Conservation (phyloP, 331 rosid genomes). For the Erythrophleum ivorense region DNA sequence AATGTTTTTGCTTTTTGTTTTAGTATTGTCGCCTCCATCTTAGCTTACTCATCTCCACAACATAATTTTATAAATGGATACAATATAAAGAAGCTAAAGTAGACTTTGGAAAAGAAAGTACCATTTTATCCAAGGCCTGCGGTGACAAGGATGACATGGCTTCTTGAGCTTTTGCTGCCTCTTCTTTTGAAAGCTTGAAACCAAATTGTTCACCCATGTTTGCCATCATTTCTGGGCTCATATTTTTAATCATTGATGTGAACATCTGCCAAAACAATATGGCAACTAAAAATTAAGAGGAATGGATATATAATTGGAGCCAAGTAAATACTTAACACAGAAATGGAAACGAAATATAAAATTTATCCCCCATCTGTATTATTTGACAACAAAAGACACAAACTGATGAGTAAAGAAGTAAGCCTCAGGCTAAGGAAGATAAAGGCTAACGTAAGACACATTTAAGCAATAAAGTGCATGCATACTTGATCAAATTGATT, state of each 20-base stretch:
- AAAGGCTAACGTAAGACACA: constrained; percentile 8
- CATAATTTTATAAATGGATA: constrained; percentile 9
- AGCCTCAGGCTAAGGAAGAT: constrained; percentile 17
- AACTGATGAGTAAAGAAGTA: constrained; percentile 17
- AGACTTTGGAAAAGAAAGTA: constrained; percentile 41
- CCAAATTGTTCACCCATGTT: constrained; percentile 97
- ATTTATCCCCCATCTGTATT: neutral
- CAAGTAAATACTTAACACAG: constrained; percentile 14
- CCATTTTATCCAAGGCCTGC: constrained; percentile 90
- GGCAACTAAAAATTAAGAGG: constrained; percentile 26
- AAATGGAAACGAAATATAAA: constrained; percentile 11
- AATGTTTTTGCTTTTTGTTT: neutral
- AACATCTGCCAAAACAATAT: constrained; percentile 73
- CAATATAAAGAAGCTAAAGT: constrained; percentile 2
- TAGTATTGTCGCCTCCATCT: constrained; percentile 15
- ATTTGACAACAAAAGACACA: constrained; percentile 23
- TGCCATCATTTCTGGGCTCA: constrained; percentile 98
- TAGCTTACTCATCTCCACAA: constrained; percentile 5
- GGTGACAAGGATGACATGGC: constrained; percentile 92
- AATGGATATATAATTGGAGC: neutral
- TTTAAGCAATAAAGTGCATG: constrained; percentile 15
- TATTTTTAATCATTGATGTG: constrained; percentile 86
- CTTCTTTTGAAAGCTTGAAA: constrained; percentile 82
- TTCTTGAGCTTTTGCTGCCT: constrained; percentile 85
- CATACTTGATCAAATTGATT: constrained; percentile 6